These are phyloP conservation scores for Cladosporium halotolerans DNA, from an alignment of 2,329 filamentous ascomycete genomes.

Conservation along the genomic window DNA sequence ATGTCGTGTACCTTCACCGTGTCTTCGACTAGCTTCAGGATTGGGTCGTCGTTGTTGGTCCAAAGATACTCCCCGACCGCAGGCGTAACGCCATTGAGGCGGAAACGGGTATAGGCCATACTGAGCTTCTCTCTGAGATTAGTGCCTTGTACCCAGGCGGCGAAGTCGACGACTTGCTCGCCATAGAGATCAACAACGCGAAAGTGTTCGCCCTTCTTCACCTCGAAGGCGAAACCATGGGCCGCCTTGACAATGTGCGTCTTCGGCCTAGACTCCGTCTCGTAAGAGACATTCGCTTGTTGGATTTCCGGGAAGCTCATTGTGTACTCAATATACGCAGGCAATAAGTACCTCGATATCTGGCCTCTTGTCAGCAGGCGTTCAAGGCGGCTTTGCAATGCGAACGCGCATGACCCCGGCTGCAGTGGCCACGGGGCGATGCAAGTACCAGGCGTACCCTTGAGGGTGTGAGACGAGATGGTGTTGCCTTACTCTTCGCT, in stretches of 20 bases:
- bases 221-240: constrained; percentile 30
- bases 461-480: background rate
- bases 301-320: constrained; percentile 11
- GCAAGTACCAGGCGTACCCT: background rate
- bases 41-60: constrained; percentile 32
- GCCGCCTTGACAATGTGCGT: constrained; percentile 24
- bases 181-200: constrained; percentile 36
- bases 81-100: constrained; percentile 30
- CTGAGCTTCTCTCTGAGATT: constrained; percentile 31
- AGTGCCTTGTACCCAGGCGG: constrained; percentile 31
- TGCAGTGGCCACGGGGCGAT: background rate
- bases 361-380: too few species aligned
- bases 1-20: constrained; percentile 37
- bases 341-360: background rate
- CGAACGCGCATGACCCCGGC: background rate
- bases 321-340: background rate
- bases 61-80: constrained; percentile 33
- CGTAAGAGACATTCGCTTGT: background rate
- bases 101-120: constrained; percentile 35
- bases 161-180: constrained; percentile 36
- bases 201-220: constrained; percentile 32
- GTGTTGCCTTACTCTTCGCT: background rate
- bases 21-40: constrained; percentile 32
- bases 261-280: constrained; percentile 9
- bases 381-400: background rate